These are phyloP conservation scores for Zygoascus tannicola DNA, from an alignment of 805 yeast species.

Conservation along the genomic window DNA sequence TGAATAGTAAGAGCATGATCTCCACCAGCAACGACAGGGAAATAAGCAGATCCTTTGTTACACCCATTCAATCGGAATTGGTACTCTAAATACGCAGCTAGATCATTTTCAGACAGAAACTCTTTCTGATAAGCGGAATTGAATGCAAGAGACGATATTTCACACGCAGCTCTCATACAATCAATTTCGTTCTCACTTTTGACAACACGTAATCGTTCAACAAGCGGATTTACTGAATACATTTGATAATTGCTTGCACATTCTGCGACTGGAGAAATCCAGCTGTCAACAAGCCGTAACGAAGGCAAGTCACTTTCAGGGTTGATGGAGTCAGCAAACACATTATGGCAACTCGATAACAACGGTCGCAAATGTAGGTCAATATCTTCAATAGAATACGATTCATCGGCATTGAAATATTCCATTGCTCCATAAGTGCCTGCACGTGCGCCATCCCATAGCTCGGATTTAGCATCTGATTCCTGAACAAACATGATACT, in stretches of 20 bases:
- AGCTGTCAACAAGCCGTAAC: neutral
- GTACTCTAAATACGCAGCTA: conserved; percentile 74
- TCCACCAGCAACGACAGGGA: conserved; percentile 96
- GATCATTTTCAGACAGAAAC: conserved; percentile 63
- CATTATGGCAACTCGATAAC: conserved; percentile 4
- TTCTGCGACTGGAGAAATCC: neutral
- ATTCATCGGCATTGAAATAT: conserved; percentile 79
- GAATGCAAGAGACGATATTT: conserved; percentile 72
- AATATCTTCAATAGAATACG: conserved; percentile 39
- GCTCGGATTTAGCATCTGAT: conserved; percentile 64
- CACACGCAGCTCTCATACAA: conserved; percentile 75
- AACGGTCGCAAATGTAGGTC: conserved; percentile 6
- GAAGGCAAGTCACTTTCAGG: neutral
- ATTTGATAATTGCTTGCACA: neutral
- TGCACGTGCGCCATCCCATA: conserved; percentile 92
- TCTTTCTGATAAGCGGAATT: conserved; percentile 62
- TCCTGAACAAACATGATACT: conserved; percentile 83
- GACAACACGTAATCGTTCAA: conserved; percentile 39
- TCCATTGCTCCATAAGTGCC: conserved; percentile 78
- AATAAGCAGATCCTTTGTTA: conserved; percentile 51
- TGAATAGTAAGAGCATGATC: conserved; percentile 83
- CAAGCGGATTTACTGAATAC: conserved; percentile 9
- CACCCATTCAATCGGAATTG: conserved; percentile 73
- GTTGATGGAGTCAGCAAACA: conserved; percentile 11
- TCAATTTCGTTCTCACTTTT: conserved; percentile 71